Evolutionary conservation across 768 basidiomycete genomes (phyloP), one percentile per base, ranked within the genome.

Genomic region (Tylopilus balloui): DNA sequence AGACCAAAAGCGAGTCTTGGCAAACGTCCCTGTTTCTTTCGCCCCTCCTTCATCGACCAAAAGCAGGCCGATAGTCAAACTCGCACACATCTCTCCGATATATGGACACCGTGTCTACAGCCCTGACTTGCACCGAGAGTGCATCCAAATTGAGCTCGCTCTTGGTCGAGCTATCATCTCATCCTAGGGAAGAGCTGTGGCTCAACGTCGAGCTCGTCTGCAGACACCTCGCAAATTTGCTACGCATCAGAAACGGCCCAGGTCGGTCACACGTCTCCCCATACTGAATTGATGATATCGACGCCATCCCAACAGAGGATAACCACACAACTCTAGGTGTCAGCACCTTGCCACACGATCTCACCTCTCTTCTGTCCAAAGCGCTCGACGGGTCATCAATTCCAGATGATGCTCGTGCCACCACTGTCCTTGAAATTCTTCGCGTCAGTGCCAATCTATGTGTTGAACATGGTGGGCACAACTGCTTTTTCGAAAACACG

Each of bases 371-470:
- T 17, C 67, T 90, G 23, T 73, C 74, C 29, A 68, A 73, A 35
- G 79, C 83, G 7, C 69, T 85, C 19, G 70, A 75, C 48, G 79
- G 75, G 36, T 62, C 75, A 6, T 54, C 73, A 17, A 70, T 74
- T 39, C 79, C 80, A 6, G 67, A 63, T 46, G 67, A 73, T 24
- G 52, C 66, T n/a, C 76, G 73, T 50, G 72, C 79, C 42, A 60
- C 76, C 9, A 76, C 78, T 10, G 71, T 83, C 20, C 78, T 78
- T 51, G 86, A 92, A 62, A 68, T 90, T 25, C 76, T 92, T 46
- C 78, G 90, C 49, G 81, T 90, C 13, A 81, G 81, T 21, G 90
- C 90, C 12, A 92, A 92, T 67, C 68, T 92, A 15, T 90, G 87
- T 66, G 83, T 89, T 69, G 88, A 92, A 62, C 88, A 92, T 58